phyloP scores from a whole-genome alignment of 176 grass and related monocot genomes.

The bread wheat (Triticum aestivum) region IWGSC_CS_RefSeq_v2.1 NC_057795.1:190677409-190677908 shows the following conservation, averaged over 20 bases:
- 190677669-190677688: neutral
- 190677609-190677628: neutral
- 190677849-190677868: neutral
- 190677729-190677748: constrained; percentile 2
- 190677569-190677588: neutral
- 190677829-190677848: neutral
- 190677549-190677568: constrained; percentile 22
- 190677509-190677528: neutral
- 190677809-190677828: constrained; percentile 14
- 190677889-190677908: neutral
- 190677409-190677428: neutral
- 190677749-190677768: neutral
- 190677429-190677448: neutral
- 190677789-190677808: constrained; percentile 25
- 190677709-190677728: constrained; percentile 1
- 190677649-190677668: neutral
- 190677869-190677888: neutral
- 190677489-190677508: neutral
- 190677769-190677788: neutral
- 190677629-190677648: constrained; percentile 12
- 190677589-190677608: constrained; percentile 20
- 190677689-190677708: neutral
- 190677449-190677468: neutral
- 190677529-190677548: neutral
- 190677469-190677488: neutral